Percentiles rank a stretch among this genome's conserved stretches.
Evolutionary conservation across 2,329 filamentous ascomycete genomes (phyloP).

Genomic region (Bipolaris sorokiniana): DNA sequence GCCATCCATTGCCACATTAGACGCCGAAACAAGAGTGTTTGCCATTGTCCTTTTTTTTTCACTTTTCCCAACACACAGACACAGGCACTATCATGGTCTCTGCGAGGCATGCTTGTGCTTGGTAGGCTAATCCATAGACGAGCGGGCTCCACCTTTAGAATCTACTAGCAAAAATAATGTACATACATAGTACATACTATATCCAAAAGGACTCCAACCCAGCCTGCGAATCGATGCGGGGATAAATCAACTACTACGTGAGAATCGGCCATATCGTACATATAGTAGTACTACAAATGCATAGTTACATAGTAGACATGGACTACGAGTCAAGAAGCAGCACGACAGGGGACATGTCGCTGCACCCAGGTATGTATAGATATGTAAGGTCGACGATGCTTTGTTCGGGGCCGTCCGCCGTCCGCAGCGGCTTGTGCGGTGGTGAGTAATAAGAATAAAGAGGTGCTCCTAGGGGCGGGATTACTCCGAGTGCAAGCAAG

Average conservation of each 20-base stretch:
- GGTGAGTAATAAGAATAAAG: not conserved
- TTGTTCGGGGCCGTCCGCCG: conserved; percentile 13
- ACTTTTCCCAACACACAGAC: not conserved
- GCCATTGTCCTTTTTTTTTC: no score
- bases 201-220: conserved; percentile 9
- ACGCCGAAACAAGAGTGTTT: no score
- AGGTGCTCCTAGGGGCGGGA: conserved; percentile 6
- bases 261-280: no score
- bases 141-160: conserved; percentile 26
- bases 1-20: no score
- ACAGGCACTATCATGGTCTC: not conserved
- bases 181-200: conserved; percentile 3
- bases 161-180: conserved; percentile 17
- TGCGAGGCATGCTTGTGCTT: not conserved
- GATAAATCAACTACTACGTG: not conserved
- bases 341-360: no score
- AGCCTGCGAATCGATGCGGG: conserved; percentile 20
- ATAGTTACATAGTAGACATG: no score
- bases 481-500: conserved; percentile 2
- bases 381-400: not conserved
- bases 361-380: no score
- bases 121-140: conserved; percentile 23
- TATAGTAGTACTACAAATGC: no score
- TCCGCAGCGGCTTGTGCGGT: not conserved
- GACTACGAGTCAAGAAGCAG: no score